Percentiles rank a stretch among this genome's conserved stretches.
phyloP scores from a whole-genome alignment of 2,329 filamentous ascomycete species.

The Stenocarpella maydis region DNA sequence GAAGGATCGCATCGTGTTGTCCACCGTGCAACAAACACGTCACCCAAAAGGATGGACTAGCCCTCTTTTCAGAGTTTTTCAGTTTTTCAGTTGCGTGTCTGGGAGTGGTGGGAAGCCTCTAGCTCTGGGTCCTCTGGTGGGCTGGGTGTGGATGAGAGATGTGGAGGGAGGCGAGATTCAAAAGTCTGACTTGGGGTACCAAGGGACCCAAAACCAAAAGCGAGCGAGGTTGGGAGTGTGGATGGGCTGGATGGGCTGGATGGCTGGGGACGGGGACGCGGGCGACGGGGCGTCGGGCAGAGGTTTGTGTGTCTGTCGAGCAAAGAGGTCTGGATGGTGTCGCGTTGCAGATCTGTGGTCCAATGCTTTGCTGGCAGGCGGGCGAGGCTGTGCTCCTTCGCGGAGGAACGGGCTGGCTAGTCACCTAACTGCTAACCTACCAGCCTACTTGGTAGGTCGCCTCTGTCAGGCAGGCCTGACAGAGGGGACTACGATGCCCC shows the following conservation, averaged over 20 bases:
- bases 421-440: not conserved
- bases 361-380: constrained; percentile 15
- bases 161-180: not conserved
- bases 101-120: not conserved
- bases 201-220: constrained; percentile 9
- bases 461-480: no score
- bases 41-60: not conserved
- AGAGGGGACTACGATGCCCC: not conserved
- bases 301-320: not conserved
- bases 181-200: not conserved
- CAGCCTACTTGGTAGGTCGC: no score
- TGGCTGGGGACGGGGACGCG: not conserved
- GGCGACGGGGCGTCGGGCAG: not conserved
- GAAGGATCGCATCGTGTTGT: not conserved
- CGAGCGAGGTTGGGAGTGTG: constrained; percentile 8
- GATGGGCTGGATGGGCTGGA: not conserved
- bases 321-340: not conserved
- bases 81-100: not conserved
- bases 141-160: not conserved
- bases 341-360: constrained; percentile 18
- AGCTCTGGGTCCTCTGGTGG: not conserved
- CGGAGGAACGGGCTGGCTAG: not conserved
- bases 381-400: constrained; percentile 18
- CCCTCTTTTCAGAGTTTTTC: constrained; percentile 12
- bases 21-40: constrained; percentile 13